phyloP scores from a whole-genome alignment of 2,329 filamentous ascomycete genomes.

The Nothopassalora personata region DNA sequence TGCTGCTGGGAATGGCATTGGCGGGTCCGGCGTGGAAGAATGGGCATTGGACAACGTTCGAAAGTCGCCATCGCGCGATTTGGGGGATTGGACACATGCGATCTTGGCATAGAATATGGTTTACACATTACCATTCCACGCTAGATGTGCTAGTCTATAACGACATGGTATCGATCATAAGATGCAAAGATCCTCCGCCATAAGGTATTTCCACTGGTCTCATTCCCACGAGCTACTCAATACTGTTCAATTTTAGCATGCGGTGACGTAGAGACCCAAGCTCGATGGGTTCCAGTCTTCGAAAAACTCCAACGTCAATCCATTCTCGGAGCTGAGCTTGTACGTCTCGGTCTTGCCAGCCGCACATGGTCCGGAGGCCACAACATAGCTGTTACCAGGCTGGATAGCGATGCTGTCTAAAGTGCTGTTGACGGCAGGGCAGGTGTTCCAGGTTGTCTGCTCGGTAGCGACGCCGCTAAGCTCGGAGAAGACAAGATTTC shows the following conservation, averaged over 20 bases:
- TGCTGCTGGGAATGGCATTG: neutral
- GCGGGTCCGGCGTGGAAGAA: neutral
- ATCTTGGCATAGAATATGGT: neutral
- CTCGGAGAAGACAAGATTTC: conserved; percentile 24
- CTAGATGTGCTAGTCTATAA: neutral
- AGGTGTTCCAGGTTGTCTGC: conserved; percentile 37
- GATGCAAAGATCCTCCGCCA: neutral
- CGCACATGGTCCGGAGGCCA: conserved; percentile 22
- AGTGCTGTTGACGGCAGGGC: conserved; percentile 8
- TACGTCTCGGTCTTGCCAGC: conserved; percentile 24
- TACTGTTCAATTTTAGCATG: conserved; percentile 1
- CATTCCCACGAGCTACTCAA: neutral
- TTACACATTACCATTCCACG: neutral
- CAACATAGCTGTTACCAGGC: conserved; percentile 28
- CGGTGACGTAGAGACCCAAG: conserved; percentile 9
- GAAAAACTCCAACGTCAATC: conserved; percentile 24
- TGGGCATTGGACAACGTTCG: neutral
- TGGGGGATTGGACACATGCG: neutral
- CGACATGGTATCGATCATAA: neutral
- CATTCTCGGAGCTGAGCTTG: conserved; percentile 17
- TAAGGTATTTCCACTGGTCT: neutral
- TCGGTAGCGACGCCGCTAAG: conserved; percentile 44
- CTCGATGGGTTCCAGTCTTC: conserved; percentile 15
- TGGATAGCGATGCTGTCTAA: conserved; percentile 13
- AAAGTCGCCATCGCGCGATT: neutral